Evolutionary conservation across 805 yeast species (phyloP), one percentile per base, ranked within the genome.

Genomic region (Saturnispora silvae): DNA sequence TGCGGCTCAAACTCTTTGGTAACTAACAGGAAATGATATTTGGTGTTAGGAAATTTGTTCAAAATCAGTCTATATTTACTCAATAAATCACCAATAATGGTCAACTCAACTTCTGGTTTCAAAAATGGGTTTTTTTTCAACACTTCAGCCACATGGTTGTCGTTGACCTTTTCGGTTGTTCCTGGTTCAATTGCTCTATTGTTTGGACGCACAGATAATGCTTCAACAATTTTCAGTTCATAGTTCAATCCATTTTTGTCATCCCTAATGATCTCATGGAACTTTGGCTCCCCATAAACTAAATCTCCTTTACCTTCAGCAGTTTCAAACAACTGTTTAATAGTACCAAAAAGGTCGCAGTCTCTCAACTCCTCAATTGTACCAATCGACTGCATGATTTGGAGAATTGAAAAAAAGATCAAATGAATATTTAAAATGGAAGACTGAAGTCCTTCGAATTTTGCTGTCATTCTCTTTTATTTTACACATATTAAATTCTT

Each of bases 41-140:
- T 75, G 4, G 80, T 71, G 27, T 87, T 78, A 8, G 96, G 94
- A 57, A 72, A 92, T 57, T 89, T 92, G 65, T 89, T 89, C 47
- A 85, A 68, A 5, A 89, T 73, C 24, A 89, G 57, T 45, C 75
- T 65, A 51, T 79, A 73, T 20, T 71, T 61, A 4, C 63, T 65
- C 9, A 72, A 72, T 40, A 70, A 66, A 32, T 67, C 66, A 8
- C 68, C 67, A 19, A 73, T 48, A 7, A 87, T 67, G 0, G 85
- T 73, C 31, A 87, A 61, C 41, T 74, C 78, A 4, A 81, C 81
- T 47, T 83, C 95, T 0, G 94, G 89, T 16, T 75, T 70, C 34
- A 70, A 68, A 60, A 92, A 89, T 3, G 97, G 97, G 50, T 85
- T 74, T 38, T 60, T 58, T 16, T 54, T 55, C 38, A 58, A 52